phyloP scores from a whole-genome alignment of 352 stramenopile species.

The Globisporangium perplexum region DNA sequence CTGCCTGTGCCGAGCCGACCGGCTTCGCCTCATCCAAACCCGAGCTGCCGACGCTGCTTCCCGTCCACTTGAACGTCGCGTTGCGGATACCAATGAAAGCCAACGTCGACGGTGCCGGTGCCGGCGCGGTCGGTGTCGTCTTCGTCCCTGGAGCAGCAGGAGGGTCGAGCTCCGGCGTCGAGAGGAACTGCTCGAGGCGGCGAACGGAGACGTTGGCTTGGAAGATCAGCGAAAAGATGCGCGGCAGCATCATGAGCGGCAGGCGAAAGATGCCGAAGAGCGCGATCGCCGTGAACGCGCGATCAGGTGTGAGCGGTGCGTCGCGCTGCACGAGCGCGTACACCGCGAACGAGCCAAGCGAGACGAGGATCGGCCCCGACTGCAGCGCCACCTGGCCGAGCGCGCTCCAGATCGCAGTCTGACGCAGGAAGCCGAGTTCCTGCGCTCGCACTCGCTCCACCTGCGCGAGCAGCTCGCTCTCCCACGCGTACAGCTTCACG shows the following conservation, averaged over 20 bases:
- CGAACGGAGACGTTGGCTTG: slow-evolving; percentile 53
- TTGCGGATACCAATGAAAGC: slow-evolving; percentile 35
- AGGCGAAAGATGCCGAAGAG: slow-evolving; percentile 97
- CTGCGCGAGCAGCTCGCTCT: slow-evolving; percentile 45
- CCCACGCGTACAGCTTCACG: slow-evolving; percentile 80
- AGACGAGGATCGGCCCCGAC: slow-evolving; percentile 47
- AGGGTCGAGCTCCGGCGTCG: slow-evolving; percentile 22
- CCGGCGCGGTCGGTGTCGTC: background rate
- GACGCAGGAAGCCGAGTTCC: slow-evolving; percentile 46
- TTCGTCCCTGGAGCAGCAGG: background rate
- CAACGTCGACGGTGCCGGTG: slow-evolving; percentile 5
- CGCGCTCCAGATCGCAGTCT: slow-evolving; percentile 46
- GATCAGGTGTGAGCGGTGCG: slow-evolving; percentile 69
- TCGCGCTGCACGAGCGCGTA: slow-evolving; percentile 40
- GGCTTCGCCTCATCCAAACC: background rate
- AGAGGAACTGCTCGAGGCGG: slow-evolving; percentile 48
- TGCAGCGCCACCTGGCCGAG: slow-evolving; percentile 41
- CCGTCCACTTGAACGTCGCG: slow-evolving; percentile 44
- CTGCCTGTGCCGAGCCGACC: slow-evolving; percentile 2
- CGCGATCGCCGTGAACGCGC: slow-evolving; percentile 93
- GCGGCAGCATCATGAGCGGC: slow-evolving; percentile 92
- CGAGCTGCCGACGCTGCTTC: background rate
- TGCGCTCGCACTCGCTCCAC: slow-evolving; percentile 36
- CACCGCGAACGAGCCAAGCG: slow-evolving; percentile 56
- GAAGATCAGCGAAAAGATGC: slow-evolving; percentile 47